Base-by-base conservation (phyloP, 2,329 filamentous ascomycete species). In the Camillea tinctor region DNA sequence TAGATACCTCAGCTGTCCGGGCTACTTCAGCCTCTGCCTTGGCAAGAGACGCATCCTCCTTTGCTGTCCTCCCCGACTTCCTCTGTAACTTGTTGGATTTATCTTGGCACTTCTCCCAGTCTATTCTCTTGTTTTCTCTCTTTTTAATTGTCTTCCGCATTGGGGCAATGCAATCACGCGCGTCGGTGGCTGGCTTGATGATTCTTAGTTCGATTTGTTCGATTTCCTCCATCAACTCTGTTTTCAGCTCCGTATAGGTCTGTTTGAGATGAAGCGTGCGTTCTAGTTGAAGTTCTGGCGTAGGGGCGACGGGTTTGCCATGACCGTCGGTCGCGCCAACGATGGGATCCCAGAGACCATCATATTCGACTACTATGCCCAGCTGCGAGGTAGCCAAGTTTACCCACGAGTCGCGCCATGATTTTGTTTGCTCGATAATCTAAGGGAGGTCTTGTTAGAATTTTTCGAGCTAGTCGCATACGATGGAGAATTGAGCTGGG, bases 121-220 rank as follows among this genome's bases (percentile, higher is more conserved):
- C 92, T 60, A 93, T 73, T 56, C 92, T 88, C 76, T 88, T 91
- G 69, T 93, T 90, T 71, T 95, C 91, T 52, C 92, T 81, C 74
- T 92, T 93, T 77, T 94, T 95, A 70, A 96, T 91, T 1, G 88
- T 88, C 77, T 93, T 95, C 70, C 90, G 88, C 72, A 95, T 81
- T 1, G 89, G 87, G 65, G 88, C 85, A 61, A 94, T 81, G 57
- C 79, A 84, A 56, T 88, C 85, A 68, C 86, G 89, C 7, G 89
- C 89, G 56, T 89, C 84, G 59, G 84, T 85, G 3, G 88, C 89
- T 0, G 91, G 90, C 60, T 81, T 81, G 56, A 93, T 84, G 64
- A 95, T 83, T 65, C 86, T 85, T 9, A 80, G 76, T 65, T 94
- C 90, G 64, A 96, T 90, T 67, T 86, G 81, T 59, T 78, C 80